phyloP scores from a whole-genome alignment of 116 monocot species.

The Phalaenopsis hybrid region DNA sequence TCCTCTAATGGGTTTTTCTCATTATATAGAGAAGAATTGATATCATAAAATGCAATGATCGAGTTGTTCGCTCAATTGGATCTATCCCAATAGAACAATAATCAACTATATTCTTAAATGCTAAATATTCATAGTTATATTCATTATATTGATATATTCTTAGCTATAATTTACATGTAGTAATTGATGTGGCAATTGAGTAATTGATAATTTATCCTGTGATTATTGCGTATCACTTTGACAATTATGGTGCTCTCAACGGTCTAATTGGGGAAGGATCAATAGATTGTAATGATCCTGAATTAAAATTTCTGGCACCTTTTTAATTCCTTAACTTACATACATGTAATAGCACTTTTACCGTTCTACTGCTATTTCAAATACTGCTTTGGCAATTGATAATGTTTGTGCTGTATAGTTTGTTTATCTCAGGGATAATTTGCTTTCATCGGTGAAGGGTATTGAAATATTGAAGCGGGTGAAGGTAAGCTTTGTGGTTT shows the following conservation, averaged over 20 bases:
- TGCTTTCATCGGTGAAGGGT: constrained; percentile 89
- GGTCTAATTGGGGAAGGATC: neutral
- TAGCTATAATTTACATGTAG: neutral
- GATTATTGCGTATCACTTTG: too few species aligned
- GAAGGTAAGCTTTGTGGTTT: constrained; percentile 41
- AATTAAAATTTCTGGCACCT: neutral
- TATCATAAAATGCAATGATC: too few species aligned
- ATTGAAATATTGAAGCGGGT: constrained; percentile 78
- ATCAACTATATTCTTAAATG: too few species aligned
- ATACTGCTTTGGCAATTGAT: neutral
- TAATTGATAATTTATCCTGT: too few species aligned
- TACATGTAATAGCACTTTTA: neutral
- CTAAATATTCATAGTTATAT: too few species aligned
- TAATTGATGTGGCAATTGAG: neutral
- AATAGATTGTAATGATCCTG: neutral
- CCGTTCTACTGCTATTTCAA: neutral
- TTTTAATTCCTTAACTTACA: neutral
- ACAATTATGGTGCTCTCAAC: too few species aligned
- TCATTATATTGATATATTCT: too few species aligned
- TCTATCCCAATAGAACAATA: too few species aligned
- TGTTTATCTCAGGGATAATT: constrained; percentile 99
- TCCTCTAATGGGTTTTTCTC: too few species aligned
- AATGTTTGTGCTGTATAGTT: constrained; percentile 53
- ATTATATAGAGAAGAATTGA: too few species aligned
- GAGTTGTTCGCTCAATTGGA: too few species aligned